phyloP scores from a whole-genome alignment of 345 rosid species.

The Euphorbia lathyris region DNA sequence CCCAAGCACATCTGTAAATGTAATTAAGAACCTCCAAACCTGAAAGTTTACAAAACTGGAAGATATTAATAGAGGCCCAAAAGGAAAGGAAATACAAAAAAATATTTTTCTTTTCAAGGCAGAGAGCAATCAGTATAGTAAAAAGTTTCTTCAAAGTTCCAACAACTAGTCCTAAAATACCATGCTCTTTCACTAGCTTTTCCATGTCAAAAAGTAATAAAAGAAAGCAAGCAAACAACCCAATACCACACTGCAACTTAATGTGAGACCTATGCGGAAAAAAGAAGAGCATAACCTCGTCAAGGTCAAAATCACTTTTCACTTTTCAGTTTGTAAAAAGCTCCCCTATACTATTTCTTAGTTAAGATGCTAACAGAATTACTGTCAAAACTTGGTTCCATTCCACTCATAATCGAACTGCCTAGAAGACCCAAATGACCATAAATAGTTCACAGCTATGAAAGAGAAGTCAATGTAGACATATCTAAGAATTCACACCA shows the following conservation, averaged over 20 bases:
- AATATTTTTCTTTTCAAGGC: neutral
- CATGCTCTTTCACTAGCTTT: neutral
- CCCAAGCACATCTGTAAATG: slow-evolving; percentile 75
- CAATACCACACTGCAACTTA: neutral
- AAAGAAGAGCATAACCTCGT: neutral
- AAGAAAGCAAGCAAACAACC: neutral
- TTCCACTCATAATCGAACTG: neutral
- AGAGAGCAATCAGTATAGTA: neutral
- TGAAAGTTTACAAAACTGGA: slow-evolving; percentile 26
- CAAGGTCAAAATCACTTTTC: neutral
- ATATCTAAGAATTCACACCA: neutral
- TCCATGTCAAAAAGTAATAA: neutral
- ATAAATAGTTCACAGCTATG: neutral
- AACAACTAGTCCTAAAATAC: neutral
- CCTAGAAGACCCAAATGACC: neutral
- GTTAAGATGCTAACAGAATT: neutral
- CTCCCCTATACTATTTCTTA: neutral
- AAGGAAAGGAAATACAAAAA: neutral
- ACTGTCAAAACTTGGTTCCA: neutral
- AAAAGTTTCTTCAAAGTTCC: neutral
- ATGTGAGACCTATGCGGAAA: neutral
- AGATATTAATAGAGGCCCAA: neutral
- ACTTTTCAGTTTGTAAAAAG: neutral
- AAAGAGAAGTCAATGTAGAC: neutral
- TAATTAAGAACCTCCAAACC: slow-evolving; percentile 89